Conservation (phyloP, 2,329 filamentous ascomycete species). For the Anisogramma anomala region DNA sequence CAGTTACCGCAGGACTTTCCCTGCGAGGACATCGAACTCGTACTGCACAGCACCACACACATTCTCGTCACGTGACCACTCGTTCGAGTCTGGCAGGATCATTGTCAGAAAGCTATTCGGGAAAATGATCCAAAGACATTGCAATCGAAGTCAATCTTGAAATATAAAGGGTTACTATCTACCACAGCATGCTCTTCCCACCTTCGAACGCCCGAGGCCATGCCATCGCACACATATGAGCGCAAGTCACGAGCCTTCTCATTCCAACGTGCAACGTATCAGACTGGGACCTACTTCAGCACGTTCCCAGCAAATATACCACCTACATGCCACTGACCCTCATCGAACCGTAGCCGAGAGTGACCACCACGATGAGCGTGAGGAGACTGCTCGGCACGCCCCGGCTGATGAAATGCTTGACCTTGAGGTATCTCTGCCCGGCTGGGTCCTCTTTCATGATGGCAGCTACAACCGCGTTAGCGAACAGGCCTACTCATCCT, state of each 20-base stretch:
- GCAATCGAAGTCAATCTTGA: no score
- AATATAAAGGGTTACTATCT: no score
- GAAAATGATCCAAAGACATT: no score
- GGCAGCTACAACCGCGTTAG: slow-evolving; percentile 48
- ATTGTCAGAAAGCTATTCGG: no score
- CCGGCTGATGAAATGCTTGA: slow-evolving; percentile 90
- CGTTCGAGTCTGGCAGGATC: neutral
- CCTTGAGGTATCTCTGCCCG: slow-evolving; percentile 80
- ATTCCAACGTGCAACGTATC: neutral
- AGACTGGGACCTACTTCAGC: neutral
- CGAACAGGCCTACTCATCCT: neutral
- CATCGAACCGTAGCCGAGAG: slow-evolving; percentile 87
- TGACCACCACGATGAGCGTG: slow-evolving; percentile 70
- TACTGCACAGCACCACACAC: neutral
- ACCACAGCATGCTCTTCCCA: neutral
- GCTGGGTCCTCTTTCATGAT: slow-evolving; percentile 99
- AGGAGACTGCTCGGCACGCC: slow-evolving; percentile 80
- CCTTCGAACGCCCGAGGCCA: slow-evolving; percentile 1
- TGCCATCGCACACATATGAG: neutral
- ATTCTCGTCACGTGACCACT: neutral
- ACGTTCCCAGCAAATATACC: neutral
- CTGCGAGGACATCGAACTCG: no score
- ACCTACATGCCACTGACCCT: slow-evolving; percentile 37
- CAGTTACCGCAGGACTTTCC: no score
- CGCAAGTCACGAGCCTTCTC: neutral